Percentiles rank a stretch among this genome's conserved stretches.
Conservation (phyloP, 2,329 filamentous ascomycete genomes). For the Cytospora piceicola region DNA sequence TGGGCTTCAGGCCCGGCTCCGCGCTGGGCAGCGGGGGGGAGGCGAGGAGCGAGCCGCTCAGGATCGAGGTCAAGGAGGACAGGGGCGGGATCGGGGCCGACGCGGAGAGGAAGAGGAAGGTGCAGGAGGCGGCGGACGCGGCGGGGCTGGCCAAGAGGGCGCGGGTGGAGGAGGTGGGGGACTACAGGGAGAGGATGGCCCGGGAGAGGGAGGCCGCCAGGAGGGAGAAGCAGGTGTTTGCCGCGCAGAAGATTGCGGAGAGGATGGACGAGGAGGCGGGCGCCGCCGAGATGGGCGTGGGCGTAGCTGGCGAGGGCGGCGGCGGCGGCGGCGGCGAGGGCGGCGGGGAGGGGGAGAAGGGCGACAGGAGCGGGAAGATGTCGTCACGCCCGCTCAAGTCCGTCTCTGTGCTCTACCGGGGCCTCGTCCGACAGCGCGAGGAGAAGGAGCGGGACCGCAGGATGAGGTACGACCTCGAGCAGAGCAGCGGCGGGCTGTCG, state of each 20-base stretch:
- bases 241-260: constrained; percentile 83
- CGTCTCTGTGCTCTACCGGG: constrained; percentile 80
- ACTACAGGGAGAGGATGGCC: constrained; percentile 74
- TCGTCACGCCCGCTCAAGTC: constrained; percentile 60
- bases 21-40: constrained; percentile 61
- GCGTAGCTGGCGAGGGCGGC: constrained; percentile 9
- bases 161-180: constrained; percentile 58
- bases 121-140: constrained; percentile 63
- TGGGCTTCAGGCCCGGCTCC: constrained; percentile 82
- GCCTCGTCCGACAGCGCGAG: constrained; percentile 70
- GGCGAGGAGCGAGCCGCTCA: constrained; percentile 68
- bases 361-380: constrained; percentile 39
- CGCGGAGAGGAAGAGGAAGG: constrained; percentile 78
- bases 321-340: constrained; percentile 25
- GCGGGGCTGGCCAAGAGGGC: constrained; percentile 54
- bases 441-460: constrained; percentile 70
- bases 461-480: constrained; percentile 68
- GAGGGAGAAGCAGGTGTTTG: constrained; percentile 70
- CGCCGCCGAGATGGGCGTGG: constrained; percentile 43
- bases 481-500: constrained; percentile 54
- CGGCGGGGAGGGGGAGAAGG: constrained; percentile 38
- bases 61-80: constrained; percentile 76
- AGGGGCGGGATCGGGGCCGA: constrained; percentile 84
- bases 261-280: constrained; percentile 60
- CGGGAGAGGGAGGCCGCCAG: constrained; percentile 71